These are phyloP conservation scores for Magnolia officinalis DNA, from an alignment of 164 flowering plant genomes.

Conservation along the genomic window DNA sequence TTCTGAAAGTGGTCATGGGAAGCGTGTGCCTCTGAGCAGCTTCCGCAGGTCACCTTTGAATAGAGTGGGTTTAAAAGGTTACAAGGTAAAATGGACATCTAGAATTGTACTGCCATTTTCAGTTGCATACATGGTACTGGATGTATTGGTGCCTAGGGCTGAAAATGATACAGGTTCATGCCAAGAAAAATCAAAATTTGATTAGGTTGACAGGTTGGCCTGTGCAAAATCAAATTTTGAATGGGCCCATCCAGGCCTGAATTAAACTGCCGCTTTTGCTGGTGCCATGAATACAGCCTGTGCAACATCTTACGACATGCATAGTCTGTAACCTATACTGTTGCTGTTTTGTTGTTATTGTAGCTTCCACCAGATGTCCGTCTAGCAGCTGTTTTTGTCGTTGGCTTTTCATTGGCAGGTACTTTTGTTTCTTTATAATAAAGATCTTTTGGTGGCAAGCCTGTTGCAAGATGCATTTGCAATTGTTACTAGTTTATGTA, in stretches of 20 bases:
- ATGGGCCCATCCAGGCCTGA: not conserved
- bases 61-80: slow-evolving; percentile 80
- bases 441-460: not conserved
- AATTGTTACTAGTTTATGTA: not conserved
- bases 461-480: not conserved
- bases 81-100: slow-evolving; percentile 52
- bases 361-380: slow-evolving; percentile 72
- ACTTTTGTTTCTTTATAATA: not conserved
- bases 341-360: not conserved
- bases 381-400: slow-evolving; percentile 82
- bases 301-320: not conserved
- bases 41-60: slow-evolving; percentile 63
- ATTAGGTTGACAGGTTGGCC: not conserved
- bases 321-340: not conserved
- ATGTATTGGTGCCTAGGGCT: not conserved
- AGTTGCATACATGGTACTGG: not conserved
- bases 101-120: not conserved
- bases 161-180: not conserved
- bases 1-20: no score
- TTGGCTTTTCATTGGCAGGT: slow-evolving; percentile 78
- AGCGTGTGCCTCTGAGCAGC: slow-evolving; percentile 69
- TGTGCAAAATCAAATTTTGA: not conserved
- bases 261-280: not conserved
- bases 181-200: not conserved
- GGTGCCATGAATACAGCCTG: not conserved